Evolutionary conservation across 345 rosid species (phyloP).

Genomic region (Ceriops zippeliana): DNA sequence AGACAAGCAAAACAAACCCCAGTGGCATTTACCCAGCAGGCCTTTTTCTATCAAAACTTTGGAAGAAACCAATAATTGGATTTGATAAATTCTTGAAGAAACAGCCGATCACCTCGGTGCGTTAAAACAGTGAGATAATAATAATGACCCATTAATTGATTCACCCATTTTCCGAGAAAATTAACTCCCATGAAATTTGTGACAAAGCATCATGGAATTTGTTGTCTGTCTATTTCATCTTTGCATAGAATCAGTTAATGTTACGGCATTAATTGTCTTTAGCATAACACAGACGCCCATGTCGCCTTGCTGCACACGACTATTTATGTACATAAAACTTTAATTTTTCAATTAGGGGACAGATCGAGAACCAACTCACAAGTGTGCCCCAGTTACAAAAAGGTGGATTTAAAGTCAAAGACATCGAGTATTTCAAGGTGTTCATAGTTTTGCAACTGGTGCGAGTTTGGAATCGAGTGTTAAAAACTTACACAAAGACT

Average conservation of each 20-base stretch:
- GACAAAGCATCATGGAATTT: slow-evolving; percentile 14
- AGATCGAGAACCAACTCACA: too few relatives aligned
- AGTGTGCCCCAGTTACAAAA: too few relatives aligned
- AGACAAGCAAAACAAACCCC: slow-evolving; percentile 24
- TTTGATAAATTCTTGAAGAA: not conserved
- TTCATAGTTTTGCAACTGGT: too few relatives aligned
- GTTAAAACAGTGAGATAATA: slow-evolving; percentile 27
- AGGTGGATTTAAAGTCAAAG: too few relatives aligned
- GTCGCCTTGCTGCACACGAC: not conserved
- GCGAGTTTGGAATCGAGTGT: too few relatives aligned
- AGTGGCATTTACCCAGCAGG: slow-evolving; percentile 28
- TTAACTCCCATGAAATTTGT: slow-evolving; percentile 6
- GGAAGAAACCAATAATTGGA: slow-evolving; percentile 6
- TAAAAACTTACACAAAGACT: too few relatives aligned
- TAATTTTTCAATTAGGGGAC: not conserved
- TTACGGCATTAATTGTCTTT: slow-evolving; percentile 9
- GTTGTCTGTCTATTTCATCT: slow-evolving; percentile 8
- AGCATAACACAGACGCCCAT: not conserved
- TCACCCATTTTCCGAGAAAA: slow-evolving; percentile 26
- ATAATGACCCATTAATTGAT: slow-evolving; percentile 17
- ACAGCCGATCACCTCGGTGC: not conserved
- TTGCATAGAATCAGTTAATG: not conserved
- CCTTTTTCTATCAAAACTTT: slow-evolving; percentile 22
- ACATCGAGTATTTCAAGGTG: too few relatives aligned
- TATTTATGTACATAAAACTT: not conserved